Percentiles rank a stretch among this genome's conserved stretches.
Evolutionary conservation across 345 rosid genomes (phyloP).

Genomic region (Heritiera littoralis): DNA sequence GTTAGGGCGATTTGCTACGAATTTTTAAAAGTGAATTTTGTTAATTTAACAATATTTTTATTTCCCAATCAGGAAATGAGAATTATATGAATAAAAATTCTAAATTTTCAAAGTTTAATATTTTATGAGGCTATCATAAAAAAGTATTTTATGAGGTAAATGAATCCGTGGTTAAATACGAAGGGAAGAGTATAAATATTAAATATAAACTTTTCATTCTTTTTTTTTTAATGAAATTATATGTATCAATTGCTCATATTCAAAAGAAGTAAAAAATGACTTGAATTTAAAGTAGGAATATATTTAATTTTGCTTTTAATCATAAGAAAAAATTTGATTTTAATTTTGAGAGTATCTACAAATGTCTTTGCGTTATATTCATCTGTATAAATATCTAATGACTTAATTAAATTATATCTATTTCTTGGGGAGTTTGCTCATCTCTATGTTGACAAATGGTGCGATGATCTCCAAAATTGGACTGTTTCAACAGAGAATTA

Average conservation of each 20-base stretch:
- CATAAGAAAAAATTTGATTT: no score
- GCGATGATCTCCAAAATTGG: constrained; percentile 2
- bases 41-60: not conserved
- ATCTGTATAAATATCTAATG: no score
- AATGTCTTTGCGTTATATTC: not conserved
- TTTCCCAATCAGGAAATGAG: not conserved
- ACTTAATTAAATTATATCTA: not conserved
- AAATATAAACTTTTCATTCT: not conserved
- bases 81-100: not conserved
- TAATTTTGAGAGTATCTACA: not conserved
- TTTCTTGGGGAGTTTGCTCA: not conserved
- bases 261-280: no score
- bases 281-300: no score
- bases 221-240: not conserved
- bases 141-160: no score
- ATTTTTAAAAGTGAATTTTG: not conserved
- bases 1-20: not conserved
- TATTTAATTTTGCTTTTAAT: no score
- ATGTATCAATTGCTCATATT: no score
- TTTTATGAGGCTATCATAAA: no score
- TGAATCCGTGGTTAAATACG: no score
- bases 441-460: not conserved
- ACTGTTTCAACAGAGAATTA: not conserved
- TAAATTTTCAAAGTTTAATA: not conserved
- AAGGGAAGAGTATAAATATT: not conserved